A percentile compares a stretch with the other conserved stretches of the same genome.
Conservation (phyloP, 2,329 filamentous ascomycete genomes). For the Arachnomyces sp. region DNA sequence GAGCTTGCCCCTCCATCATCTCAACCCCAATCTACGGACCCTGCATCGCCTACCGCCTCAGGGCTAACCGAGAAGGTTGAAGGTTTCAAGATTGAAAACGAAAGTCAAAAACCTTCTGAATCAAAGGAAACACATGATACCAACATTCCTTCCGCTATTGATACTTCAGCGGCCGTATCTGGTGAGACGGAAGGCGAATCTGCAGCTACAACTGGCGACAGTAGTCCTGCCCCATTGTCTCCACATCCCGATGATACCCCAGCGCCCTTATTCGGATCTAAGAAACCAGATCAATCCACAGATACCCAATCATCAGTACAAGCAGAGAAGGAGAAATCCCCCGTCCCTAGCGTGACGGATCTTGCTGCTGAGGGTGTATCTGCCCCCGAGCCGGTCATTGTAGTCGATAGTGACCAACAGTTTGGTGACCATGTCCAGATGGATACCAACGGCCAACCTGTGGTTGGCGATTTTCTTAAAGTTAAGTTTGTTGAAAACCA, state of each 20-base stretch:
- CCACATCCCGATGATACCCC: constrained; percentile 61
- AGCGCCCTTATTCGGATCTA: constrained; percentile 55
- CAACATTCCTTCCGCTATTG: too few species aligned
- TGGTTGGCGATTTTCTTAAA: constrained; percentile 91
- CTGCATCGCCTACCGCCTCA: constrained; percentile 43
- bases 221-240: constrained; percentile 25
- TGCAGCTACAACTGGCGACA: too few species aligned
- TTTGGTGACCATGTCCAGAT: constrained; percentile 42
- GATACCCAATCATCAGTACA: constrained; percentile 12
- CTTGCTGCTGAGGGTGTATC: constrained; percentile 13
- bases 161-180: constrained; percentile 5
- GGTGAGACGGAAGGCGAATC: too few species aligned
- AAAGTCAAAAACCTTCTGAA: constrained; percentile 35
- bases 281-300: constrained; percentile 15
- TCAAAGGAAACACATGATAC: constrained; percentile 5
- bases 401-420: constrained; percentile 14
- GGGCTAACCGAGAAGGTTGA: constrained; percentile 48
- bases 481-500: constrained; percentile 91
- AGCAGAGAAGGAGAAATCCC: constrained; percentile 13
- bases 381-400: constrained; percentile 16
- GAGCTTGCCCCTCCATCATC: constrained; percentile 11
- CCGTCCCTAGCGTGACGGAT: constrained; percentile 13
- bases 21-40: constrained; percentile 16
- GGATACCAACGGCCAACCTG: constrained; percentile 58
- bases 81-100: constrained; percentile 52